Base-by-base conservation (phyloP, 2,329 filamentous ascomycete genomes). In the Talaromyces funiculosus region DNA sequence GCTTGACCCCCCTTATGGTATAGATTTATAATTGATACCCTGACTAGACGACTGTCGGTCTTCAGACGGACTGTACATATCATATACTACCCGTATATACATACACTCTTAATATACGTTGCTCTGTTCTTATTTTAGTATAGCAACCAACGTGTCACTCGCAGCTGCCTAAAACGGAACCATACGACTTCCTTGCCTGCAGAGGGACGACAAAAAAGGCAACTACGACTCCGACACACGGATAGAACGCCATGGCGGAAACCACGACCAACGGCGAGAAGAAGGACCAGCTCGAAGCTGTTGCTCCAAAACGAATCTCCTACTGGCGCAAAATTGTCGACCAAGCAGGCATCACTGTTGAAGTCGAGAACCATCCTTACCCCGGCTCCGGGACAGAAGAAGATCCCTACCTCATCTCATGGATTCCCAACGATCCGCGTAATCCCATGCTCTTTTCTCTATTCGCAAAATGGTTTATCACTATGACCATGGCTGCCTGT, bases 321-420 rank as follows among this genome's bases (percentile, higher is more conserved):
- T 74, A 68, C 64, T 75, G 70, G 69, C 71, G 72, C 49, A 58
- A 71, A 22, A 63, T 75, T 8, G 49, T 64, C 33, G 67, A 74
- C 33, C 71, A 72, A 10, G 72, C 71, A 18, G 70, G 66, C 4
- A 64, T 75, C 43, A 75, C 72, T 10, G 72, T 73, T 55, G 72
- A 73, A 54, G 66, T 75, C 8, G 64, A 69, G 38, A 70, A 73
- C 59, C 63, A 69, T 42, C 63, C 62, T 16, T 74, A 71, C 57
- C 63, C 68, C 40, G 77, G 77, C 20, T 71, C 70, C 0, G 77
- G 77, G 0, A 79, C 75, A 0, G 69, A 73, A 26, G 67, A 73
- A 1, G 76, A 79, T 63, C 77, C 77, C 0, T 79, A 72, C 64
- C 67, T 72, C n/a, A 72, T 80, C 16, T 69, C 74, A 57, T 80